Conservation (phyloP, 225 moss, liverwort and hornwort genomes). For the Ulota crispa region DNA sequence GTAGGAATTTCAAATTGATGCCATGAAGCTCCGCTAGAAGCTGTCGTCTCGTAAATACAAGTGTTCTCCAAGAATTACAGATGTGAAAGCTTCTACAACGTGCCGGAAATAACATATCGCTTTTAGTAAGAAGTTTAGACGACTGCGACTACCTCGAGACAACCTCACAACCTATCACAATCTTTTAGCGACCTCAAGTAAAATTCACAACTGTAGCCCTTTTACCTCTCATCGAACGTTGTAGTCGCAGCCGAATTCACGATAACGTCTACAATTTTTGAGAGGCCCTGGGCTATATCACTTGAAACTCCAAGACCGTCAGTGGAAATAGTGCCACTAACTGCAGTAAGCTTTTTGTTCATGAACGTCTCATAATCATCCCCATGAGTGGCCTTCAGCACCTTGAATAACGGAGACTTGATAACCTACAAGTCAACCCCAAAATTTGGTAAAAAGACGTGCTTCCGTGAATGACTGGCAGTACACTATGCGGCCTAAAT, state of each 20-base stretch:
- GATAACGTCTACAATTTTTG: constrained; percentile 55
- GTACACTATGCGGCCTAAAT: not conserved
- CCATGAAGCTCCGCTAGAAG: not conserved
- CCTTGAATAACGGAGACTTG: constrained; percentile 57
- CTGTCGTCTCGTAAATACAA: not conserved
- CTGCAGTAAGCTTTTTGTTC: constrained; percentile 62
- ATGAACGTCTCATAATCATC: constrained; percentile 59
- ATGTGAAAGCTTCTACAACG: not conserved
- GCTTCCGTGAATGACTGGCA: not conserved
- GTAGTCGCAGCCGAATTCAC: constrained; percentile 84
- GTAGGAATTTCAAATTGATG: not conserved
- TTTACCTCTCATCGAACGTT: constrained; percentile 76
- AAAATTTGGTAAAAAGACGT: not conserved
- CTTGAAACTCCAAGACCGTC: constrained; percentile 58
- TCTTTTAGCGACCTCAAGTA: not conserved
- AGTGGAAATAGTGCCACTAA: constrained; percentile 63
- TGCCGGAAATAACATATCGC: not conserved
- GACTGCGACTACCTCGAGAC: not conserved
- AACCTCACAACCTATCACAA: not conserved
- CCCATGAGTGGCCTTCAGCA: constrained; percentile 54
- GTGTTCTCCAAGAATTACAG: not conserved
- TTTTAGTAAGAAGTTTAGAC: not conserved
- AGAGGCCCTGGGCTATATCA: constrained; percentile 34
- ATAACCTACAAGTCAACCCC: constrained; percentile 51
- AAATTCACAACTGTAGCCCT: not conserved